phyloP scores from a whole-genome alignment of 2,329 filamentous ascomycete species.

The Amesomyces nigricolor region DNA sequence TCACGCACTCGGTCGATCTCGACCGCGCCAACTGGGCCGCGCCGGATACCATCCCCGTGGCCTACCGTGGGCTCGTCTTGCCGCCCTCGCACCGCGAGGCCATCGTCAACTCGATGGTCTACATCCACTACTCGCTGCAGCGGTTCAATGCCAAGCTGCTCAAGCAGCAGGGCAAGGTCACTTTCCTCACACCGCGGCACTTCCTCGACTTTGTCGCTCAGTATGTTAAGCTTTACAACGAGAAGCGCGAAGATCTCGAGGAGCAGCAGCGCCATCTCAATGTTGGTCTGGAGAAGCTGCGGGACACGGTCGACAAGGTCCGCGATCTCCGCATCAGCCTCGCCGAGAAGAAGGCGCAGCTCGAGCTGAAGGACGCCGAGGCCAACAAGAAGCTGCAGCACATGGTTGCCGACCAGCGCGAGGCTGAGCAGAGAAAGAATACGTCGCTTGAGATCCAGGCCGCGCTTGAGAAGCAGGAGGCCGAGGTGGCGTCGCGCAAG shows the following conservation, averaged over 20 bases:
- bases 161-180: constrained; percentile 87
- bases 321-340: constrained; percentile 84
- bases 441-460: constrained; percentile 84
- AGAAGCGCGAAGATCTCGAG: constrained; percentile 96
- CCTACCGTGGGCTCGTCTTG: constrained; percentile 76
- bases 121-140: constrained; percentile 92
- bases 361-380: constrained; percentile 90
- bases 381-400: constrained; percentile 95
- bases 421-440: constrained; percentile 86
- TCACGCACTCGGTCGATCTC: constrained; percentile 93
- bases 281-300: constrained; percentile 92
- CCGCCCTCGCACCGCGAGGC: constrained; percentile 88
- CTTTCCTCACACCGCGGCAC: constrained; percentile 91
- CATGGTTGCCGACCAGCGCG: constrained; percentile 93
- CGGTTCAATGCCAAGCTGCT: constrained; percentile 81
- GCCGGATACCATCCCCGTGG: constrained; percentile 87
- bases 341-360: constrained; percentile 86
- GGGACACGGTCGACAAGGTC: constrained; percentile 96
- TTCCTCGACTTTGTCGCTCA: constrained; percentile 98
- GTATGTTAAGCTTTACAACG: constrained; percentile 94
- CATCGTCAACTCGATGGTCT: constrained; percentile 97
- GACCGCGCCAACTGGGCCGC: constrained; percentile 80
- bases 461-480: constrained; percentile 82
- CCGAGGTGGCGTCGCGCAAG: constrained; percentile 74
- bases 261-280: constrained; percentile 98